Evolutionary conservation across 2,329 filamentous ascomycete genomes (phyloP), one percentile per base, ranked within the genome.

Genomic region (Neopestalotiopsis sp.): DNA sequence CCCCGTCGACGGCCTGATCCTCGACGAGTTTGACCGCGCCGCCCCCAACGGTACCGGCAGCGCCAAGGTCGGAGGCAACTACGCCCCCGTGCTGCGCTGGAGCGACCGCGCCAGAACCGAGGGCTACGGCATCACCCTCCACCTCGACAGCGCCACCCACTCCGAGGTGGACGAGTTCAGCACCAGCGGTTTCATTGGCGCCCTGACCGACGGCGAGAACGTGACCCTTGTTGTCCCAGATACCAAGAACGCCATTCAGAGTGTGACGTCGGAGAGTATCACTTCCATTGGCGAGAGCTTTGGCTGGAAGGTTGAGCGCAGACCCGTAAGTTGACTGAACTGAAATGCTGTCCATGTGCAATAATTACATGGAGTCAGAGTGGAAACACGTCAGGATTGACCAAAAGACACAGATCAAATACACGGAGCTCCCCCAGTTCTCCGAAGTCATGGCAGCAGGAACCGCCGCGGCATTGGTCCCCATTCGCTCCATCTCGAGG

Each of bases 11-110:
- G 94, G 92, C 1, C 83, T 98, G 66, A 92, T 98, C 70, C 86
- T 98, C 2, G 95, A 98, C 76, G 92, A 96, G 38, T 98, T 98
- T 78, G 95, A 98, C 80, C 93, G 95, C 38, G 89, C 95, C 0
- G 95, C 95, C n/a, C 95, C 96, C 1, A 90, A 94, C 75, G 95
- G 95, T 0, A 97, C 93, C 0, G 95, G 95, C 0, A 91, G 90
- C 71, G 95, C 94, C n/a, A 98, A 98, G 83, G 88, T 98, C 3
- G 95, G 96, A 32, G 96, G 95, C 14, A 98, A 98, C 83, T 98
- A 98, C 78, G 95, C 95, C 10, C 95, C 95, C 2, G 95, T 98
- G 5, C 82, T 98, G 76, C 87, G 92, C 68, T 94, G 94, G 87
- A 97, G 93, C 77, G 94, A 97, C 75, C 91, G 88, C 76, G 95